These are phyloP conservation scores for Aegilops umbellulata DNA, from an alignment of 176 grass and related monocot genomes.

Conservation along the genomic window DNA sequence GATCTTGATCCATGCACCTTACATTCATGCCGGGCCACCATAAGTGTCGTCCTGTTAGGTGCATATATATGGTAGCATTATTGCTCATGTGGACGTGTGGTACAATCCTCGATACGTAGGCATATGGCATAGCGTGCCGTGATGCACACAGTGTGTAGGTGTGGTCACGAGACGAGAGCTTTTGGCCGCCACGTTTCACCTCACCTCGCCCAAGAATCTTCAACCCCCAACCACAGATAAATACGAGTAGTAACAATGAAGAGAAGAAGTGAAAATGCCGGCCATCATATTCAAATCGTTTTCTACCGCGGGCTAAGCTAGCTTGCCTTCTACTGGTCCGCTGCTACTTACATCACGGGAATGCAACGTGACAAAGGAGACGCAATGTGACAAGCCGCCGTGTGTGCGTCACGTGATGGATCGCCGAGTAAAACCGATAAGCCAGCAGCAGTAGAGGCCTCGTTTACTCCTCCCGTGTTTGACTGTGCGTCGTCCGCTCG, in stretches of 20 bases:
- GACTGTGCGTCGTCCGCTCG: background rate
- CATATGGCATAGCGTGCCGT: background rate
- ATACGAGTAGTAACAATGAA: background rate
- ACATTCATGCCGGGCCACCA: background rate
- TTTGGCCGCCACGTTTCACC: background rate
- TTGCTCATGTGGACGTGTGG: background rate
- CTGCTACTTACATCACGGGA: slow-evolving; percentile 21
- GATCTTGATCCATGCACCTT: slow-evolving; percentile 8
- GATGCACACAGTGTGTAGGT: background rate
- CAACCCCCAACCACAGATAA: background rate
- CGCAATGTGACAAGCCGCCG: slow-evolving; percentile 17
- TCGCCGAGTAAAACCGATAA: background rate
- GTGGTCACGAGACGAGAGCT: background rate
- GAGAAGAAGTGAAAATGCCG: background rate
- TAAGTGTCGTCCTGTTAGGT: slow-evolving; percentile 22
- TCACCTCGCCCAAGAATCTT: slow-evolving; percentile 12
- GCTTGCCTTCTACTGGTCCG: background rate
- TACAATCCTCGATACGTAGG: background rate
- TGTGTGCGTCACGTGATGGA: slow-evolving; percentile 7
- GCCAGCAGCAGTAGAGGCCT: background rate
- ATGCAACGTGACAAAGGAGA: slow-evolving; percentile 12
- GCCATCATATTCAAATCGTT: background rate
- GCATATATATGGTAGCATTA: background rate
- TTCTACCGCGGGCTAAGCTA: background rate
- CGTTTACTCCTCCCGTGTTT: background rate